phyloP scores from a whole-genome alignment of 208 protist species.

The Wallacemonas sp. region DNA sequence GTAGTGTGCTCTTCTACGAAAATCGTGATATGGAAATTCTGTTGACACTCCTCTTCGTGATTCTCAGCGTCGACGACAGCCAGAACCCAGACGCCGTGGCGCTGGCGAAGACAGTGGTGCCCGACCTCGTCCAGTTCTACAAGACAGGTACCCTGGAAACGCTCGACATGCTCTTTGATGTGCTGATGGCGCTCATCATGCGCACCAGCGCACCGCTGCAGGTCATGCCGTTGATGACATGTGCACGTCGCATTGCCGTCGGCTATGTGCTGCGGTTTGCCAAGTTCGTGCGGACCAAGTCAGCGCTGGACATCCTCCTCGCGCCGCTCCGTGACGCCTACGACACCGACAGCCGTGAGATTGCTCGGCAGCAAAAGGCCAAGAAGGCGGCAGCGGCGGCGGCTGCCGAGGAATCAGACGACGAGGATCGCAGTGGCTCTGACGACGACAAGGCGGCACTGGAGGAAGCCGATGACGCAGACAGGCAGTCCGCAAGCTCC shows the following conservation, averaged over 20 bases:
- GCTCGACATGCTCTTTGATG: slow-evolving; percentile 78
- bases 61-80: slow-evolving; percentile 82
- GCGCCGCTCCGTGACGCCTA: slow-evolving; percentile 81
- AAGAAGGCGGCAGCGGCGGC: slow-evolving; percentile 34
- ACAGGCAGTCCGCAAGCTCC: too few species aligned
- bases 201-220: slow-evolving; percentile 71
- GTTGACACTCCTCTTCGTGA: slow-evolving; percentile 74
- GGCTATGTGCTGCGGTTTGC: slow-evolving; percentile 76
- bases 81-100: slow-evolving; percentile 63
- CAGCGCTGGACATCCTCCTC: slow-evolving; percentile 66
- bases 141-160: slow-evolving; percentile 71
- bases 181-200: slow-evolving; percentile 83
- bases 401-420: slow-evolving; percentile 28
- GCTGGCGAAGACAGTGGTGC: slow-evolving; percentile 57
- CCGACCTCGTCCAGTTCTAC: slow-evolving; percentile 80
- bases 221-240: slow-evolving; percentile 83
- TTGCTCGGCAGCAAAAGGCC: slow-evolving; percentile 54
- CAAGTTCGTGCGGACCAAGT: slow-evolving; percentile 51
- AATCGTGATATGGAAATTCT: slow-evolving; percentile 79
- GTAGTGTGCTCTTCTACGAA: slow-evolving; percentile 87
- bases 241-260: slow-evolving; percentile 68
- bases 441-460: slow-evolving; percentile 13
- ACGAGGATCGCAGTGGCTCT: too few species aligned
- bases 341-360: slow-evolving; percentile 77
- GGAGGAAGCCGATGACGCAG: slow-evolving; percentile 7